phyloP scores from a whole-genome alignment of 1,284 basidiomycete species.

The Naganishia sp. region DNA sequence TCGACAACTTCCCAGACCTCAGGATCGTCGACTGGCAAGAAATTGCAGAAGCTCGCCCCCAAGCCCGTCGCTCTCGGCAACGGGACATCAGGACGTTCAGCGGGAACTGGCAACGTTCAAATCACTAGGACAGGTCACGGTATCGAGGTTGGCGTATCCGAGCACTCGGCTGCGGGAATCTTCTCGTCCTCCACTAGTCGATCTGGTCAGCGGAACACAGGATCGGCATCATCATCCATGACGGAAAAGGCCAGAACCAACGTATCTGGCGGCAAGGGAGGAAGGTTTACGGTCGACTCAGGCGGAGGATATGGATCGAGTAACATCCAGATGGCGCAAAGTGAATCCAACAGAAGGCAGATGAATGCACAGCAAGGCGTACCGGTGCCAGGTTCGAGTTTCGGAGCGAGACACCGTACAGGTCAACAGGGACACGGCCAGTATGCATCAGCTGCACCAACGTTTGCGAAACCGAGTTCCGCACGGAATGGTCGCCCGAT shows the following conservation, averaged over 20 bases:
- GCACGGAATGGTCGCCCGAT: slow-evolving; percentile 2
- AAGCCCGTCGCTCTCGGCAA: slow-evolving; percentile 17
- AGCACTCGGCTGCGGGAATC: background rate
- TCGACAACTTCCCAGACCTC: slow-evolving; percentile 26
- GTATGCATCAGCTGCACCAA: background rate
- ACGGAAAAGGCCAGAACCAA: slow-evolving; percentile 25
- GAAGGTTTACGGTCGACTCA: slow-evolving; percentile 23
- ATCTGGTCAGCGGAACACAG: slow-evolving; percentile 2
- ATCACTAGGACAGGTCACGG: slow-evolving; percentile 18
- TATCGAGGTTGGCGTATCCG: slow-evolving; percentile 15
- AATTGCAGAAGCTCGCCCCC: slow-evolving; percentile 27
- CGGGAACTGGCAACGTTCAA: slow-evolving; percentile 21
- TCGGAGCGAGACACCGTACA: background rate
- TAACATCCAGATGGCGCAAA: background rate
- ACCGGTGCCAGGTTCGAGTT: background rate
- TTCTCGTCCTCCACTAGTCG: background rate
- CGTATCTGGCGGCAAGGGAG: slow-evolving; percentile 15
- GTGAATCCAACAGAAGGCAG: background rate
- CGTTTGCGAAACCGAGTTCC: slow-evolving; percentile 11
- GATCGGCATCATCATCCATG: slow-evolving; percentile 2
- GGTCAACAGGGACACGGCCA: slow-evolving; percentile 10
- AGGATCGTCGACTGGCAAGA: slow-evolving; percentile 19
- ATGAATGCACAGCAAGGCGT: background rate
- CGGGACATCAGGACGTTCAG: slow-evolving; percentile 2
- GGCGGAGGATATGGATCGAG: slow-evolving; percentile 3